Percentiles rank a stretch among this genome's conserved stretches.
These are phyloP conservation scores for Antrodiella citrinella DNA, from an alignment of 768 basidiomycete genomes.

Conservation along the genomic window DNA sequence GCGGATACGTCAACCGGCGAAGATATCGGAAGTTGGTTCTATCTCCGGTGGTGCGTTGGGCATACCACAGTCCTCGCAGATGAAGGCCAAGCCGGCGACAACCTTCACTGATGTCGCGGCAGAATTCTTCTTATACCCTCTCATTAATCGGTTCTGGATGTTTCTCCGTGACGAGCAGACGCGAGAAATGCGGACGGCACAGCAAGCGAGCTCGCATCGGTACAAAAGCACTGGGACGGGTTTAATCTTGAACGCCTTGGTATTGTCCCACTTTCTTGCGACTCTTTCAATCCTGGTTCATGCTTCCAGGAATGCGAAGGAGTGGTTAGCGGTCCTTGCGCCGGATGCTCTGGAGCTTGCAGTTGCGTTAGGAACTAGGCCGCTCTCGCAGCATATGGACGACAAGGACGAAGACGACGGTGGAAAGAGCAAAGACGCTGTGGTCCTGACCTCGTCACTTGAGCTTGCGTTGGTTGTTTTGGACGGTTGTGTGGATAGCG, in stretches of 20 bases:
- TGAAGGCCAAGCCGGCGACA: conserved; percentile 15
- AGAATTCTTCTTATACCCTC: conserved; percentile 81
- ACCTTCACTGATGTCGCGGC: conserved; percentile 70
- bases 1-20: conserved; percentile 44
- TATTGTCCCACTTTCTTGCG: conserved; percentile 67
- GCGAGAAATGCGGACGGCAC: conserved; percentile 62
- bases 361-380: conserved; percentile 64
- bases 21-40: conserved; percentile 36
- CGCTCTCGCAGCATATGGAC: conserved; percentile 37
- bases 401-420: conserved; percentile 5
- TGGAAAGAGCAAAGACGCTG: conserved; percentile 45
- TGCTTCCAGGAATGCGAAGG: conserved; percentile 69
- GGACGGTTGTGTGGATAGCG: conserved; percentile 67
- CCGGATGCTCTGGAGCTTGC: conserved; percentile 83
- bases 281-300: conserved; percentile 77
- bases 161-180: conserved; percentile 81
- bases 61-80: conserved; percentile 11
- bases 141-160: conserved; percentile 93
- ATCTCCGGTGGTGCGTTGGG: conserved; percentile 2
- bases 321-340: conserved; percentile 75
- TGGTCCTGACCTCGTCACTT: conserved; percentile 65
- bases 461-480: conserved; percentile 74
- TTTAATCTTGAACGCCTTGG: conserved; percentile 70
- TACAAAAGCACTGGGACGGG: conserved; percentile 76
- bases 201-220: conserved; percentile 40